Evolutionary conservation across 768 basidiomycete species (phyloP).

Genomic region (Lepiota venenata): DNA sequence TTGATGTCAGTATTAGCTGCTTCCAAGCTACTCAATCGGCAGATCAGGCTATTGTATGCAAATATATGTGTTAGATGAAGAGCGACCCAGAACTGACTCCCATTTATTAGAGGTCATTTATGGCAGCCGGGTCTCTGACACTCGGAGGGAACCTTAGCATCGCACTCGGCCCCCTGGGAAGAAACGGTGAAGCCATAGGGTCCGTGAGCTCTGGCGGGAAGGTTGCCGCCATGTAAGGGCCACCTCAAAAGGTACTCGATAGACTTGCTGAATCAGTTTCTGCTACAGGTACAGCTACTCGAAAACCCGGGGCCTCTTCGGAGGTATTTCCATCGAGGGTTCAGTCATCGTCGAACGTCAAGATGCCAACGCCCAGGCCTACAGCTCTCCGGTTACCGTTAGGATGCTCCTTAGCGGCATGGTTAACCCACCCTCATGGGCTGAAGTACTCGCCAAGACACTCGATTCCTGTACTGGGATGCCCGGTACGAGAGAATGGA

Average conservation of each 20-base stretch:
- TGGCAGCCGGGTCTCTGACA: slow-evolving; percentile 90
- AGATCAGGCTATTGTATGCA: slow-evolving; percentile 62
- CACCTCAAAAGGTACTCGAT: neutral
- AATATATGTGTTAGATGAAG: neutral
- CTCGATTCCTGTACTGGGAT: slow-evolving; percentile 70
- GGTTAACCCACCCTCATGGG: slow-evolving; percentile 77
- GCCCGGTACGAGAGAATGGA: slow-evolving; percentile 68
- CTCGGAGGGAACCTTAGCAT: slow-evolving; percentile 89
- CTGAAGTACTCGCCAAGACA: slow-evolving; percentile 66
- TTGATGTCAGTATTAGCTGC: neutral
- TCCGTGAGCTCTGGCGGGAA: slow-evolving; percentile 81
- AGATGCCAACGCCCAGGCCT: slow-evolving; percentile 88
- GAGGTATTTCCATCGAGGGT: slow-evolving; percentile 86
- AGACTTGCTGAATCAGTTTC: slow-evolving; percentile 1
- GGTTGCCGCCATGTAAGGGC: slow-evolving; percentile 81
- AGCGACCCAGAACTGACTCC: neutral
- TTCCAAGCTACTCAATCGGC: slow-evolving; percentile 4
- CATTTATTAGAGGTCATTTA: slow-evolving; percentile 67
- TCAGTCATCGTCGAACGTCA: slow-evolving; percentile 92
- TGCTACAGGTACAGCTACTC: slow-evolving; percentile 77
- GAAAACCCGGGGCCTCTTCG: slow-evolving; percentile 91
- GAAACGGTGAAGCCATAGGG: slow-evolving; percentile 91
- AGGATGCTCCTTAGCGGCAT: slow-evolving; percentile 79
- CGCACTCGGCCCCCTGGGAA: slow-evolving; percentile 88
- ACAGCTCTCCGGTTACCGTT: slow-evolving; percentile 66